Conservation (phyloP, 2,329 filamentous ascomycete genomes). For the Ambrosiella xylebori region DNA sequence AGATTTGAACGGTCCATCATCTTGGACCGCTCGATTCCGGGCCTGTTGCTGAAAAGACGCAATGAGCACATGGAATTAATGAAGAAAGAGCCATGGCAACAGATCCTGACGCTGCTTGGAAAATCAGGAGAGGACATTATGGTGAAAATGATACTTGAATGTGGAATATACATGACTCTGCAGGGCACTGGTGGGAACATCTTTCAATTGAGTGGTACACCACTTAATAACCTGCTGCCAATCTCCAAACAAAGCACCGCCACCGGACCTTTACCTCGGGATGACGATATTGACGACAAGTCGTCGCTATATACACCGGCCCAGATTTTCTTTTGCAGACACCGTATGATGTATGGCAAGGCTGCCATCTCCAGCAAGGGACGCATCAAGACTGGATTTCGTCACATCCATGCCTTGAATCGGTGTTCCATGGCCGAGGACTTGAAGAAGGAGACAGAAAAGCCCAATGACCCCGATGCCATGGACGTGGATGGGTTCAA, state of each 20-base stretch:
- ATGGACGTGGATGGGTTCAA: conserved; percentile 13
- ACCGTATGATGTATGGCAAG: conserved; percentile 71
- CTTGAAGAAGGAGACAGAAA: not conserved
- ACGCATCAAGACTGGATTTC: conserved; percentile 53
- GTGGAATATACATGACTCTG: conserved; percentile 54
- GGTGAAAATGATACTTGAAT: conserved; percentile 58
- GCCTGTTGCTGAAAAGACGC: conserved; percentile 48
- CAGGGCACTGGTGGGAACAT: conserved; percentile 45
- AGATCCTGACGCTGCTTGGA: conserved; percentile 57
- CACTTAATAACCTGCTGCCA: conserved; percentile 31
- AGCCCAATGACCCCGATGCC: not conserved
- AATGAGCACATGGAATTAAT: conserved; percentile 36
- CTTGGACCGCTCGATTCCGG: conserved; percentile 49
- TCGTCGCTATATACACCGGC: conserved; percentile 22
- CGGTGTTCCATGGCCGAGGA: not conserved
- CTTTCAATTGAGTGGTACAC: conserved; percentile 60
- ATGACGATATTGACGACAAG: not conserved
- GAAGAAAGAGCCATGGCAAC: conserved; percentile 56
- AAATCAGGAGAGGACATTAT: conserved; percentile 60
- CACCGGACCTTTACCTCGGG: not conserved
- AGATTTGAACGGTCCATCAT: conserved; percentile 19
- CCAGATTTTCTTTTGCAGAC: conserved; percentile 60
- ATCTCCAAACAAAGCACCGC: not conserved
- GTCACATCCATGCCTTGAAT: conserved; percentile 27
- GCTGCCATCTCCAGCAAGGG: conserved; percentile 53